Conservation (phyloP, 257 asterid species). For the Scutellaria galericulata region DNA sequence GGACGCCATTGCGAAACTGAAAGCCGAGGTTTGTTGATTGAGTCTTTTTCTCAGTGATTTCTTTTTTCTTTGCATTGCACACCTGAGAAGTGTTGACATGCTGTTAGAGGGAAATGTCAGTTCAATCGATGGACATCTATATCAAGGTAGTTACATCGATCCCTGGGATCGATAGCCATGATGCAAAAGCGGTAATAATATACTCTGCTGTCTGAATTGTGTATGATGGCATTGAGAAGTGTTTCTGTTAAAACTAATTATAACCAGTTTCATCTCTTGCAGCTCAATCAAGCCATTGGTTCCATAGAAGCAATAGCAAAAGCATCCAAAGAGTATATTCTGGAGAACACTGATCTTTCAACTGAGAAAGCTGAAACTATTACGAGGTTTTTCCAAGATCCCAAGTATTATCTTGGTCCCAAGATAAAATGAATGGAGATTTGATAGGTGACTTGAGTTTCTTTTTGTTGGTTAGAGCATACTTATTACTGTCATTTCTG, state of each 20-base stretch:
- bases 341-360: constrained; percentile 92
- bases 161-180: constrained; percentile 90
- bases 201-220: neutral
- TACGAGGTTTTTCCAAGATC: constrained; percentile 80
- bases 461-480: too few relatives aligned
- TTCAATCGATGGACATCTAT: constrained; percentile 68
- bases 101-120: constrained; percentile 73
- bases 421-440: constrained; percentile 49
- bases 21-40: constrained; percentile 62
- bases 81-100: constrained; percentile 35
- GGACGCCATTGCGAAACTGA: constrained; percentile 72
- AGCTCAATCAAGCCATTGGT: constrained; percentile 92
- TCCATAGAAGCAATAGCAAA: constrained; percentile 92
- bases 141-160: constrained; percentile 84
- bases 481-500: neutral
- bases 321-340: constrained; percentile 77
- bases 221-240: neutral
- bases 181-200: constrained; percentile 71
- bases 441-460: neutral
- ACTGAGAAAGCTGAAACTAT: constrained; percentile 80
- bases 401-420: constrained; percentile 77
- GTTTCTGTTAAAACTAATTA: constrained; percentile 5
- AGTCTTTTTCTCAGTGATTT: constrained; percentile 27
- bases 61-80: constrained; percentile 7
- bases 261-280: constrained; percentile 37